Evolutionary conservation across 208 protist species (phyloP).

Genomic region (Giardia duodenalis): DNA sequence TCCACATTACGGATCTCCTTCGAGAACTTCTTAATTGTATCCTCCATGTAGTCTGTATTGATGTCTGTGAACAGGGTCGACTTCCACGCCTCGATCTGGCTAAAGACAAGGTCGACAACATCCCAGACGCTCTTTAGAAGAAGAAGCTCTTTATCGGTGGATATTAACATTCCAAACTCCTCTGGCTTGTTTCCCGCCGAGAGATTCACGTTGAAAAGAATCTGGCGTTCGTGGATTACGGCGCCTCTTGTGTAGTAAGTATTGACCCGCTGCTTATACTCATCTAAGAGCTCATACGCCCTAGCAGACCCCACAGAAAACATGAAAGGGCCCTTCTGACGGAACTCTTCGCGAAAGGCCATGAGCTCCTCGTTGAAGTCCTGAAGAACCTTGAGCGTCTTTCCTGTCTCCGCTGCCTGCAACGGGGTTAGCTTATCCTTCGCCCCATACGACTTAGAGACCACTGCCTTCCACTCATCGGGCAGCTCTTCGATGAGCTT

Average conservation of each 20-base stretch:
- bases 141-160: conserved; percentile 24
- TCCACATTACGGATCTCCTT: conserved; percentile 26
- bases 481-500: not conserved
- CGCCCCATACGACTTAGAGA: not conserved
- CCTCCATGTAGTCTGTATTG: conserved; percentile 40
- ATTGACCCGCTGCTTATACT: conserved; percentile 10
- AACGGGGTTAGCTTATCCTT: not conserved
- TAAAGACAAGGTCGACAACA: conserved; percentile 6
- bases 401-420: not conserved
- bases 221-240: not conserved
- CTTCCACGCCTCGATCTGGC: conserved; percentile 34
- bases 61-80: conserved; percentile 27
- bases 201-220: conserved; percentile 20
- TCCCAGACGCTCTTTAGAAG: conserved; percentile 42
- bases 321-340: conserved; percentile 11
- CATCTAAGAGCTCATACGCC: conserved; percentile 28
- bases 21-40: conserved; percentile 33
- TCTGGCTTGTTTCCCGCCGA: conserved; percentile 4
- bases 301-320: not conserved
- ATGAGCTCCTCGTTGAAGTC: conserved; percentile 9
- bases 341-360: conserved; percentile 22
- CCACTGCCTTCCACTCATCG: not conserved
- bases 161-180: not conserved
- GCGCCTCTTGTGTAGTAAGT: not conserved
- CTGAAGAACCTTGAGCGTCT: not conserved